Evolutionary conservation across 2,329 filamentous ascomycete genomes (phyloP), one percentile per base, ranked within the genome.

Genomic region (Ophiostoma pallidulum): DNA sequence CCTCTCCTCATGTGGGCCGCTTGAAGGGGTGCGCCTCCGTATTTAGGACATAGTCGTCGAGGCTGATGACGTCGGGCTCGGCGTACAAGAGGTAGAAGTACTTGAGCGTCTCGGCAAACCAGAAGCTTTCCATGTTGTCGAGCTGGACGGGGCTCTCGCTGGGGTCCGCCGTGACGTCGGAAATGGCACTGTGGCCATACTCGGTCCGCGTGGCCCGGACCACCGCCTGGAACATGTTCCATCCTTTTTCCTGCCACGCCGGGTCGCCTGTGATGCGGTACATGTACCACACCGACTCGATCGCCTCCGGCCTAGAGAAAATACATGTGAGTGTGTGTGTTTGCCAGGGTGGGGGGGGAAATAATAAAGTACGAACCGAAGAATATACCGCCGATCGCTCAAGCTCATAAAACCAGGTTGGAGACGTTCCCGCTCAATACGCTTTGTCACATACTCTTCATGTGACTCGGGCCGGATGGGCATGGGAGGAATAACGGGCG

Each of bases 31-130:
- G 77, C 19, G 77, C 77, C 64, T 80, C 77, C 0, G 77, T 80
- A 58, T 80, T 80, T 51, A 84, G 65, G 40, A 84, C 79, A 72
- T 75, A 84, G 45, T 83, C 78, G 60, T 86, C 82, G 48, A 86
- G 65, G 58, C 74, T 83, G 35, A 84, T 66, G n/a, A 82, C 66
- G 43, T 73, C 70, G 0, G 84, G 81, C 48, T 80, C 65, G 19
- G 79, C 79, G 62, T 86, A 95, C 42, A 94, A 72, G 48, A 95
- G 64, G 62, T 88, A 95, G 56, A 92, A 94, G 61, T 94, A 94
- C 70, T 94, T 96, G 57, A 95, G 69, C 35, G 88, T 95, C 72
- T 95, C 89, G 4, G 85, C 85, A 51, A 88, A 71, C 86, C 89
- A 95, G 64, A 94, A 94, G 59, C 84, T 90, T 68, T 94, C 84